These are phyloP conservation scores for Corylus americana DNA, from an alignment of 306 rosid genomes.

Conservation along the genomic window DNA sequence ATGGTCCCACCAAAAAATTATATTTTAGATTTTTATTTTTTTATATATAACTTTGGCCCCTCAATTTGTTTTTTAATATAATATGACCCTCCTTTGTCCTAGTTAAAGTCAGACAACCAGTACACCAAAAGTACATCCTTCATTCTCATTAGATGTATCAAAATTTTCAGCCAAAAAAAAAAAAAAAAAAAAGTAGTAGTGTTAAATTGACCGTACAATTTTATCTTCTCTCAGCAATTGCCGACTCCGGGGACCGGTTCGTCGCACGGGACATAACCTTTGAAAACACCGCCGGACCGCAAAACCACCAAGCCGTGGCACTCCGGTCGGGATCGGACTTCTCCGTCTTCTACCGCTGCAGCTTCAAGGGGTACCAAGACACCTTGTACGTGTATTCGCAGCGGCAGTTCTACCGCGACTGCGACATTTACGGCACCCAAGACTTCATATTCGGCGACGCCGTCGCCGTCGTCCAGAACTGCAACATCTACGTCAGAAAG, in stretches of 20 bases:
- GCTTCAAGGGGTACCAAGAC: constrained; percentile 84
- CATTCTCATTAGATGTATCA: not conserved
- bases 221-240: constrained; percentile 40
- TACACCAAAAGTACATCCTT: not conserved
- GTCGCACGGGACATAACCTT: constrained; percentile 75
- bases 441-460: constrained; percentile 83
- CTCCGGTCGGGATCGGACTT: constrained; percentile 63
- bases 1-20: no score
- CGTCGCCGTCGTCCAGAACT: constrained; percentile 51
- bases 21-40: no score
- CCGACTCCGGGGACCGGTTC: constrained; percentile 57
- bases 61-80: no score
- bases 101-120: no score
- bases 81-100: no score
- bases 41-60: no score
- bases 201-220: not conserved
- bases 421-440: constrained; percentile 67
- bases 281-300: constrained; percentile 85
- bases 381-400: constrained; percentile 61
- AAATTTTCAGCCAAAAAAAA: not conserved
- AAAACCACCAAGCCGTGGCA: constrained; percentile 75
- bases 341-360: constrained; percentile 68
- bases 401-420: constrained; percentile 89
- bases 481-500: constrained; percentile 57
- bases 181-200: not conserved